Evolutionary conservation across 129 eudicot species (phyloP).

Genomic region (Saussurea involucrata): DNA sequence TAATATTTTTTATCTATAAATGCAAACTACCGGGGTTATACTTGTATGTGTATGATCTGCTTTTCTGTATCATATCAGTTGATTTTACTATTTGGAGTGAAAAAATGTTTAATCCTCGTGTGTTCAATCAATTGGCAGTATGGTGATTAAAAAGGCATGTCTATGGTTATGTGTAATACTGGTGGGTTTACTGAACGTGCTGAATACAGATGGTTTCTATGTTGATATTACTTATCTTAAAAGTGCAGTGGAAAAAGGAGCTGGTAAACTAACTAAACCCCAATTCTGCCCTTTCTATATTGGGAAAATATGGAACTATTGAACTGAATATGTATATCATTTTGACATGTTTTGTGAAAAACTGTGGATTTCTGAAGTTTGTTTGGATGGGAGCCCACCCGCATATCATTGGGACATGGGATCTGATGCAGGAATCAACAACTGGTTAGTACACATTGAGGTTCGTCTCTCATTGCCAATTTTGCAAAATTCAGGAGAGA

Average conservation of each 20-base stretch:
- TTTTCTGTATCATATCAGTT: background rate
- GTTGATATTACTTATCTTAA: conserved; percentile 69
- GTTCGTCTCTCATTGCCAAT: conserved; percentile 31
- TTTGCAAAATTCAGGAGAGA: background rate
- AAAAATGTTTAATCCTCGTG: background rate
- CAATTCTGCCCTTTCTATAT: background rate
- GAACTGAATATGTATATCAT: background rate
- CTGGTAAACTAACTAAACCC: conserved; percentile 46
- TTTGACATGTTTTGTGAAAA: background rate
- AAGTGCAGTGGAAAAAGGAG: conserved; percentile 83
- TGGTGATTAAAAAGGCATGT: conserved; percentile 27
- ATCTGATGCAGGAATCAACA: conserved; percentile 74
- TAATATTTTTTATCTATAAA: background rate
- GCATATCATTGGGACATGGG: conserved; percentile 86
- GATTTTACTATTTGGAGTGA: background rate
- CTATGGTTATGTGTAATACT: conserved; percentile 34
- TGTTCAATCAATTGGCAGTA: conserved; percentile 36
- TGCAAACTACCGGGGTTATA: background rate
- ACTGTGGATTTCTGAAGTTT: conserved; percentile 44
- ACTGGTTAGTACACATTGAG: conserved; percentile 89
- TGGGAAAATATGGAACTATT: background rate
- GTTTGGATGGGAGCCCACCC: conserved; percentile 97
- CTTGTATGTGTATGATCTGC: background rate
- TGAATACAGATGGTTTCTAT: conserved; percentile 45
- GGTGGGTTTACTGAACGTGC: conserved; percentile 29